Base-by-base conservation (phyloP, 1,139 yeast species). In the Saccharomyces hybrid region DNA sequence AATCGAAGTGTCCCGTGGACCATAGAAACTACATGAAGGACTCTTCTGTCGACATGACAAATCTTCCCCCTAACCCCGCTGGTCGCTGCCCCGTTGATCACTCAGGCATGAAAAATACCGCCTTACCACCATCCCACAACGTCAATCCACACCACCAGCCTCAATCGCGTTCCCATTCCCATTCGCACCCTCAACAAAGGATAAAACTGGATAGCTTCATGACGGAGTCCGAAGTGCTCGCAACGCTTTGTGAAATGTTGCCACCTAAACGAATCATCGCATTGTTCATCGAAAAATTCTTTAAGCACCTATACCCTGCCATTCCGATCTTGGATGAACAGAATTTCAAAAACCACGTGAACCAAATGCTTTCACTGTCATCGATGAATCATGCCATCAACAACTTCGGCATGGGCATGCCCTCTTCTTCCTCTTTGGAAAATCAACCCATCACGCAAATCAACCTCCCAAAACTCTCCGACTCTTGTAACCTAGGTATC, bases 271-370 rank as follows among this genome's bases (percentile, higher is more conserved):
- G 67, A 27, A 71, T 76, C 1, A 69, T 80, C 13, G 67, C 75
- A 65, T 57, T 65, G 25, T 71, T 72, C 51, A 53, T 76, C 11
- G 71, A 72, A 23, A 61, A 74, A 47, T 81, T 76, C 57, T 79
- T 81, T 65, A 65, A 65, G 25, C 66, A 68, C 16, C 68, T 79
- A 4, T 78, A 80, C 59, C 81, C 83, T 1, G 75, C 73, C 46
- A 71, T 79, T 53, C 84, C 85, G 1, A 71, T 78, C 42, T 55
- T 81, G 27, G 84, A 81, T 63, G 83, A 81, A 58, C 58, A 53
- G 9, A 67, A 67, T 38, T 71, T 74, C 56, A 64, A 64, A 53
- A 56, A 58, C 25, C 68, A 67, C 53, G 61, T 65, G 29, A 59
- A 58, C 53, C 47, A 50, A 29, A 25, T 44, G 29, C 42, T 50